Percentiles rank a stretch among this genome's conserved stretches.
These are phyloP conservation scores for Cornus controversa DNA, from an alignment of 148 eudicot species.

Conservation along the genomic window DNA sequence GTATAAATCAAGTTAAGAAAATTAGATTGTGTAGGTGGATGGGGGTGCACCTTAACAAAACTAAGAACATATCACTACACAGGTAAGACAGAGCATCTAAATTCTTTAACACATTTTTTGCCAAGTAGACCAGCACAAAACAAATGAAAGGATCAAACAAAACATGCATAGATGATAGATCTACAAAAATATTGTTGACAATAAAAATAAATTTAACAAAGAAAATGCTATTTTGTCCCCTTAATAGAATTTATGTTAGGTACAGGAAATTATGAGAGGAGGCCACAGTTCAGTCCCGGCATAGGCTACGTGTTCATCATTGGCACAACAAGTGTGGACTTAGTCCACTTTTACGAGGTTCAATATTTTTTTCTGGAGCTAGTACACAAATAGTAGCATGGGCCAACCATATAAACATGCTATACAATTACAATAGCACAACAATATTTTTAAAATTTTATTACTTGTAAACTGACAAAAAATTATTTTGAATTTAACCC, in stretches of 20 bases:
- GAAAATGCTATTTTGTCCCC: background rate
- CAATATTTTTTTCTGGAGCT: background rate
- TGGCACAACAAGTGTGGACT: background rate
- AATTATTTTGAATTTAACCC: background rate
- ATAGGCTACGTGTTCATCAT: background rate
- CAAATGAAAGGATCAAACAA: background rate
- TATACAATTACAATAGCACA: background rate
- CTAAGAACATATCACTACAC: too few relatives aligned
- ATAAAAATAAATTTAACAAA: background rate
- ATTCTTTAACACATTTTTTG: background rate
- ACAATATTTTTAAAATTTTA: background rate
- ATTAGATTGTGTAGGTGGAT: background rate
- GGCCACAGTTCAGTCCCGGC: background rate
- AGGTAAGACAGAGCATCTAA: background rate
- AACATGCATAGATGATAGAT: too few relatives aligned
- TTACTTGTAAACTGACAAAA: too few relatives aligned
- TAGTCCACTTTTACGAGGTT: background rate
- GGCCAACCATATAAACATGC: background rate
- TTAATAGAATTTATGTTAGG: too few relatives aligned
- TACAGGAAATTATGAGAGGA: background rate
- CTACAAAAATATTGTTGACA: background rate
- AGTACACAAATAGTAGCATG: background rate
- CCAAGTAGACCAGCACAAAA: background rate
- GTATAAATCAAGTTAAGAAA: too few relatives aligned
- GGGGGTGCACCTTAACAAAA: too few relatives aligned